Conservation (phyloP, 139 green algal genomes). For the Trebouxia sp. region DNA sequence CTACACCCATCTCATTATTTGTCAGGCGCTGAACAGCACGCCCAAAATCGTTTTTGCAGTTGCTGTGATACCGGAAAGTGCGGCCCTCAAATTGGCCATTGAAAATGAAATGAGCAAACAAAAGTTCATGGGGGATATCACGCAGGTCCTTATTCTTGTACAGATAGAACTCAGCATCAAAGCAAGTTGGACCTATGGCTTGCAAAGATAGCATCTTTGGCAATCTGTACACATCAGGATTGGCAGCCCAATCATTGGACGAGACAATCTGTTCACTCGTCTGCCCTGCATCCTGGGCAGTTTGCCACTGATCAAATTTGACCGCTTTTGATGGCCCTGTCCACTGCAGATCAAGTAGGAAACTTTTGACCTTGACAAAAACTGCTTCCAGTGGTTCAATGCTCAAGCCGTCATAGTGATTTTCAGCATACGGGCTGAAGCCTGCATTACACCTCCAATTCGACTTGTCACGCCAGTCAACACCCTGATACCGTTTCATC, state of each 20-base stretch:
- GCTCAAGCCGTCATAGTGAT: slow-evolving; percentile 57
- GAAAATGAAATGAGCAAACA: slow-evolving; percentile 74
- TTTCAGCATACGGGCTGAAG: slow-evolving; percentile 46
- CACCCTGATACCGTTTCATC: slow-evolving; percentile 75
- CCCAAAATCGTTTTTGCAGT: slow-evolving; percentile 22
- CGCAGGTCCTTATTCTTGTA: slow-evolving; percentile 57
- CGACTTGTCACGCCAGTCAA: slow-evolving; percentile 63
- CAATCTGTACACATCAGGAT: slow-evolving; percentile 35
- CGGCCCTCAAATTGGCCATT: slow-evolving; percentile 76
- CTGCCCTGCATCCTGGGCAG: slow-evolving; percentile 26
- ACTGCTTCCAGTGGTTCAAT: slow-evolving; percentile 72
- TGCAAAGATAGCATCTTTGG: slow-evolving; percentile 45
- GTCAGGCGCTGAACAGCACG: not conserved
- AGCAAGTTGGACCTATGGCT: slow-evolving; percentile 58
- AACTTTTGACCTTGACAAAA: slow-evolving; percentile 76
- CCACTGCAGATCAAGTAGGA: slow-evolving; percentile 53
- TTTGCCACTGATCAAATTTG: slow-evolving; percentile 56
- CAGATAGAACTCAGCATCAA: slow-evolving; percentile 63
- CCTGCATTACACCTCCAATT: slow-evolving; percentile 53
- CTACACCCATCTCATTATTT: slow-evolving; percentile 19
- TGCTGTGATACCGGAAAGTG: slow-evolving; percentile 32
- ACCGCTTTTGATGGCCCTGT: slow-evolving; percentile 45
- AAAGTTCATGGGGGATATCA: slow-evolving; percentile 17
- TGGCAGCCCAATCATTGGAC: slow-evolving; percentile 45
- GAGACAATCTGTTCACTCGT: not conserved